Base-by-base conservation (phyloP, 257 asterid species). In the Schizonepeta tenuifolia region DNA sequence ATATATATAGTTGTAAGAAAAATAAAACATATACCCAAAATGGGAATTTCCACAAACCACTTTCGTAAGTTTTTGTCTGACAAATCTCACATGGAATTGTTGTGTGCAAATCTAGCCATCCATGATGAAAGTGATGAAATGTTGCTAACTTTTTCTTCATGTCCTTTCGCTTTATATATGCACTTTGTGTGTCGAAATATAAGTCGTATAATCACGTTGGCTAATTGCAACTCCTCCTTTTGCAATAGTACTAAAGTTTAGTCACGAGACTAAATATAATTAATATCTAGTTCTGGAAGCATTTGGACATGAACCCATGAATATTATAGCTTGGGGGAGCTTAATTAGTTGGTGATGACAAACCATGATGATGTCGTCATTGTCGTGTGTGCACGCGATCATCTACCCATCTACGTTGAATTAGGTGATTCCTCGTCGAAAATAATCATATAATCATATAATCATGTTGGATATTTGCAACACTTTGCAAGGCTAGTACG, bases 61-160 rank as follows among this genome's bases (percentile, higher is more conserved):
- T 75, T 63, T 35, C 43, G 15, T 69, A 53, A n/a, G 12, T 54
- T 58, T 28, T 24, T 46, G 15, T 51, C 73, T 43, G 76, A 77
- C 77, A 77, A 54, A 65, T 64, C 28, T 70, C 80, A 76, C 80
- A 76, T 70, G 76, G 61, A 64, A 62, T 55, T 63, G 76, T 21
- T 43, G 66, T 18, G 33, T 50, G 21, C 31, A 59, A 35, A 56
- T 74, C 54, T 58, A 46, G 33, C 55, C 67, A 65, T 31, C 51
- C 67, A 65, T 44, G n/a, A 56, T 55, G 59, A 73, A 24, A 63
- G 44, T 50, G 3, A 35, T 22, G 58, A n/a, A 60, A 60, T 58
- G 61, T 47, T 28, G 4, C 11, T 1, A 1, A 15, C 54, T 38
- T 14, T 35, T 22, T n/a, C 8, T 11, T 12, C 11, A 3, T 54